Conservation (phyloP, 345 rosid species). For the Atalantia buxifolia region DNA sequence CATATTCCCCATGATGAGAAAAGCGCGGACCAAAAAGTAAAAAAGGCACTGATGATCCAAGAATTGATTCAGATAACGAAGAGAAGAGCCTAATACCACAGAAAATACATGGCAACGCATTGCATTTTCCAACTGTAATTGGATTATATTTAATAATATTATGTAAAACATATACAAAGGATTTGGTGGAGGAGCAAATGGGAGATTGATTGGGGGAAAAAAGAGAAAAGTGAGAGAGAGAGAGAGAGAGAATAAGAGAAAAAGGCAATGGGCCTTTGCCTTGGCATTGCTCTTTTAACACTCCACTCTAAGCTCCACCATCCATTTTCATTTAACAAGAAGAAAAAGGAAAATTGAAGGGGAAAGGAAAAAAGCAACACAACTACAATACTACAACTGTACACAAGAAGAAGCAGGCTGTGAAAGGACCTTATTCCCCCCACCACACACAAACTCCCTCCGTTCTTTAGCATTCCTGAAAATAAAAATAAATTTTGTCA, state of each 20-base stretch:
- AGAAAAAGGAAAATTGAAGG: not conserved
- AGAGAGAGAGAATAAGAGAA: not conserved
- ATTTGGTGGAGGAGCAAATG: not conserved
- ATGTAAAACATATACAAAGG: not conserved
- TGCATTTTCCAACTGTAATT: not conserved
- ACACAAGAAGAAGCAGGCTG: not conserved
- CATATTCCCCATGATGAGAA: too few relatives aligned
- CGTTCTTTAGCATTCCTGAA: not conserved
- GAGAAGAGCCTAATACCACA: too few relatives aligned
- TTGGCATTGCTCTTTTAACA: conserved; percentile 15
- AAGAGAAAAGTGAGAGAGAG: conserved; percentile 21
- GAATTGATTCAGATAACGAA: too few relatives aligned
- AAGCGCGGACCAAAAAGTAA: too few relatives aligned
- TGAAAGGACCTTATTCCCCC: not conserved
- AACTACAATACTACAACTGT: not conserved
- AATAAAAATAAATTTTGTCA: not conserved
- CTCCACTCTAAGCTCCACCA: conserved; percentile 24
- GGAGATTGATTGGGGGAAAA: not conserved
- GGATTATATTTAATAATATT: not conserved
- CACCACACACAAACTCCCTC: not conserved
- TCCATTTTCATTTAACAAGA: not conserved
- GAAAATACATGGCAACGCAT: too few relatives aligned
- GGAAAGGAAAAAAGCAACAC: not conserved
- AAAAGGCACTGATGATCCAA: too few relatives aligned
- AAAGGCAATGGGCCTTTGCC: conserved; percentile 16